Base-by-base conservation (phyloP, 495 filamentous ascomycete species). In the Neurospora sp. region DNA sequence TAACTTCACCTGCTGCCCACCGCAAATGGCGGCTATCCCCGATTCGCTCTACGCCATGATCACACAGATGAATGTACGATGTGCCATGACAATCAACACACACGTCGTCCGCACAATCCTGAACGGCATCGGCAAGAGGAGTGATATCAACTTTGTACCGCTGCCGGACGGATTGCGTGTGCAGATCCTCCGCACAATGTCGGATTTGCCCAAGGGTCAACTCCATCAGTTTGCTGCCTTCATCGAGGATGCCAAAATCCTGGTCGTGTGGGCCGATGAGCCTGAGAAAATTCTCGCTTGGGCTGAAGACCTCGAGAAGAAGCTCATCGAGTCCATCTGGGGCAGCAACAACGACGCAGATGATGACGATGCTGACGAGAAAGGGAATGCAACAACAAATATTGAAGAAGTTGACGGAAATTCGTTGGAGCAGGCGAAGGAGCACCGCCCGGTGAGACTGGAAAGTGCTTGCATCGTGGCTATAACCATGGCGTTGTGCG, bases 211-310 rank as follows among this genome's bases (percentile, higher is more conserved):
- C 3, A 77, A 79, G 18, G 88, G 87, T 69, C 85, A 89, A 77
- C 89, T 89, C 75, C 87, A 91, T 76, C 89, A 91, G 69, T 90
- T 89, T 73, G 89, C 88, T n/a, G 89, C 89, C 40, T 91, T 91
- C 75, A 88, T 91, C 68, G 82, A 85, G 68, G 85, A 89, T 71
- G 78, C 79, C n/a, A 80, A 82, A 38, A 80, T 89, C 5, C 76
- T 91, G 20, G 82, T 91, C 16, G 88, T 91, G n/a, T 91, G 89
- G 89, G 89, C 89, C 66, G 89, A 91, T 72, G 85, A 89, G 38
- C 88, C 89, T 0, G 83, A 84, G 74, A 82, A 86, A 44, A 76
- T 90, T 12, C 74, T 90, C 18, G 77, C 80, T 3, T 83, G 89
- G 38, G 87, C 83, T 2, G 79, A 81, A 11, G 77, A 77, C 40